Evolutionary conservation across 805 yeast species (phyloP).

Genomic region (Hanseniaspora occidentalis): DNA sequence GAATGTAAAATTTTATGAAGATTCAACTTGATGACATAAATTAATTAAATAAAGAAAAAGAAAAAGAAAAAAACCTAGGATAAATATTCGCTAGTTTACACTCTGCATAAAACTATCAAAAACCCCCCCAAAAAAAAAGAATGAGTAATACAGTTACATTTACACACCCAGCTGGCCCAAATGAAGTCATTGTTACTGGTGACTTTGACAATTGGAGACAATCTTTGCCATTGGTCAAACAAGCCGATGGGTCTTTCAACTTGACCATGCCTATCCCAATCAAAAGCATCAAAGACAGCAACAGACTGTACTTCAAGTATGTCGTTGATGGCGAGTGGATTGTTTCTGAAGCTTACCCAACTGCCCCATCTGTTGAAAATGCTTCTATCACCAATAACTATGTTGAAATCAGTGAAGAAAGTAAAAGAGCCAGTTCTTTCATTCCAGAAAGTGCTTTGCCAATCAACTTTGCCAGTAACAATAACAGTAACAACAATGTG

Average conservation of each 20-base stretch:
- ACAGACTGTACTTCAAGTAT: conserved; percentile 37
- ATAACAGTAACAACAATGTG: conserved; percentile 7
- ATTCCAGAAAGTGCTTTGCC: conserved; percentile 14
- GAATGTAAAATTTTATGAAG: too few relatives aligned
- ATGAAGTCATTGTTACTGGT: conserved; percentile 55
- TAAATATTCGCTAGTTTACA: not conserved
- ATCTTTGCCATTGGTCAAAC: conserved; percentile 45
- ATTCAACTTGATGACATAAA: too few relatives aligned
- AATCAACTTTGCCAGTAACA: conserved; percentile 6
- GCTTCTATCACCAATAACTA: conserved; percentile 29
- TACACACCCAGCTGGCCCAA: conserved; percentile 38
- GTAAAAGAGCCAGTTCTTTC: conserved; percentile 8
- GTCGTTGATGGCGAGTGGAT: conserved; percentile 65
- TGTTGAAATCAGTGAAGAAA: conserved; percentile 16
- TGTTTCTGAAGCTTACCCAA: conserved; percentile 28
- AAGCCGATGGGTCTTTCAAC: conserved; percentile 36
- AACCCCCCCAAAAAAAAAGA: conserved; percentile 1
- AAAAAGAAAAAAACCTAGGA: not conserved
- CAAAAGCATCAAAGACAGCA: conserved; percentile 21
- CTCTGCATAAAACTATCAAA: not conserved
- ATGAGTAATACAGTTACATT: conserved; percentile 13
- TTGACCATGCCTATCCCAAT: conserved; percentile 49
- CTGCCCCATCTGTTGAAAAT: conserved; percentile 34
- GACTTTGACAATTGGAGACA: conserved; percentile 59
- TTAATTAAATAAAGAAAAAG: too few relatives aligned